Base-by-base conservation (phyloP, 768 basidiomycete genomes). In the Lentinula guzmanii region DNA sequence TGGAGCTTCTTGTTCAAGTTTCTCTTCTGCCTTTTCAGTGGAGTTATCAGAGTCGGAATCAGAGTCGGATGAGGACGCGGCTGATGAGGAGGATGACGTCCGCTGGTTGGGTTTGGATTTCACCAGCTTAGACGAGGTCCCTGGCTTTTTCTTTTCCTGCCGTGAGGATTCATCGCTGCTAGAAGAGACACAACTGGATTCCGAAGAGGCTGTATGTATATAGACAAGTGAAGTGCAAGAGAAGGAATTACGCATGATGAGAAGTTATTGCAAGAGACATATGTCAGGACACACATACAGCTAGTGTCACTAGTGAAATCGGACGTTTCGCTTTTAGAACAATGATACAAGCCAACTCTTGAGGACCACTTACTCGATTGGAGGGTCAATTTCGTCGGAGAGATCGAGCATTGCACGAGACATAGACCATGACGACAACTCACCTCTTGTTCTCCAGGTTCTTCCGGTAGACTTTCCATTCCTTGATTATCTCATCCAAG, bases 401-500 rank as follows among this genome's bases (percentile, higher is more conserved):
- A 70, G 70, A 52, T 62, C 63, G 15, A 65, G n/a, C 15, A 52
- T 5, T 18, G 51, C 21, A 24, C 18, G 69, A 2, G 70, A 67
- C 39, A 71, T 73, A 6, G 67, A 67, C 46, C 67, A 65, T 34
- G 67, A 71, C 6, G 45, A 33, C 51, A 55, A 39, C 56, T 57
- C n/a, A 63, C 66, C 31, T 69, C 65, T 51, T 73, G 68, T 3
- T 67, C 41, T 41, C n/a, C 6, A 15, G 2, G 28, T 39, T 34
- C 7, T 42, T 18, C 8, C 46, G n/a, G 34, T 28, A 28, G 9
- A 28, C 62, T 69, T 80, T 87, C 91, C 90, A 93, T 66, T 83
- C 77, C 61, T 77, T 76, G 6, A 93, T 70, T 57, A 93, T 86
- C 39, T 82, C 79, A 53, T 87, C 86, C 65, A 93, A 70, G 15